Percentiles rank a stretch among this genome's conserved stretches.
Evolutionary conservation across 1,139 yeast species (phyloP).

Genomic region (Blastobotrys aristatus): DNA sequence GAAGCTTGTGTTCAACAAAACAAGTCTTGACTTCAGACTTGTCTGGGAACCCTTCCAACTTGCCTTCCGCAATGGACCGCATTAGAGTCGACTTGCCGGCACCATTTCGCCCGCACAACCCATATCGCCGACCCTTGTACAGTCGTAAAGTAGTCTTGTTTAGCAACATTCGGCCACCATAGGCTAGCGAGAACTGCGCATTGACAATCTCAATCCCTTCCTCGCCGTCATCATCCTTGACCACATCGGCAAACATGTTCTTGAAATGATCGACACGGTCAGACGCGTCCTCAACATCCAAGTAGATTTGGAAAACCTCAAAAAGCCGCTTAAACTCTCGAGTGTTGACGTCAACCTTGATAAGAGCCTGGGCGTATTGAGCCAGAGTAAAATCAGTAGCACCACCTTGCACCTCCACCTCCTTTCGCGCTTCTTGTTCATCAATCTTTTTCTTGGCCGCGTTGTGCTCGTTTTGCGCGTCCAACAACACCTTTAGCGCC

Average conservation of each 20-base stretch:
- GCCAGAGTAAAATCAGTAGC: conserved; percentile 36
- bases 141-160: conserved; percentile 86
- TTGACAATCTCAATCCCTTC: conserved; percentile 89
- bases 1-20: conserved; percentile 94
- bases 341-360: conserved; percentile 74
- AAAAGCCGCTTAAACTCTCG: conserved; percentile 81
- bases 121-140: conserved; percentile 93
- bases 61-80: conserved; percentile 97
- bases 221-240: conserved; percentile 53
- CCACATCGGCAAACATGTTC: conserved; percentile 54
- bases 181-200: conserved; percentile 91
- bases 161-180: conserved; percentile 94
- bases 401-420: conserved; percentile 29
- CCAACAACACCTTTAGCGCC: conserved; percentile 74
- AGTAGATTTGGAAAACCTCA: conserved; percentile 42
- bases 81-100: conserved; percentile 97
- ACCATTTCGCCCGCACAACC: conserved; percentile 98
- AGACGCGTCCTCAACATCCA: conserved; percentile 40
- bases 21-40: conserved; percentile 84
- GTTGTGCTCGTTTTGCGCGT: conserved; percentile 69
- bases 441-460: conserved; percentile 72
- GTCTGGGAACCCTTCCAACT: conserved; percentile 95
- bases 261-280: conserved; percentile 52
- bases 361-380: conserved; percentile 50
- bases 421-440: conserved; percentile 48